These are phyloP conservation scores for Arthrobotrys conoides DNA, from an alignment of 2,329 filamentous ascomycete genomes.

Conservation along the genomic window DNA sequence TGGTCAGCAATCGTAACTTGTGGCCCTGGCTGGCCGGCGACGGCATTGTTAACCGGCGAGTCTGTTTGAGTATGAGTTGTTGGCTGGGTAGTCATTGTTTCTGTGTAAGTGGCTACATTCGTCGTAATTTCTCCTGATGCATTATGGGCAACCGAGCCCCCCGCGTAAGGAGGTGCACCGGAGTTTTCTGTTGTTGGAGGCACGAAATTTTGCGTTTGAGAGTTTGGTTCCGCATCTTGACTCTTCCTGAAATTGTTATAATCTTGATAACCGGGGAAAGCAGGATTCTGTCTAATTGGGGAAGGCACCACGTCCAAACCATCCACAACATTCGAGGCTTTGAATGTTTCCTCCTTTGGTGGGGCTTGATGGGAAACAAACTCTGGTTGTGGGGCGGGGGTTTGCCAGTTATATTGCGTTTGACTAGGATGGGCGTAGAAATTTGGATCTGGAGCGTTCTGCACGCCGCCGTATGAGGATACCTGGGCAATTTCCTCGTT, in stretches of 20 bases:
- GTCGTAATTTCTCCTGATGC: neutral
- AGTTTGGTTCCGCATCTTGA: neutral
- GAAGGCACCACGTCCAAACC: slow-evolving; percentile 18
- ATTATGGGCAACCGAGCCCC: neutral
- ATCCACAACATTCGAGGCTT: neutral
- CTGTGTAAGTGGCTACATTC: neutral
- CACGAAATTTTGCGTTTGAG: neutral
- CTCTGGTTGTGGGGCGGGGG: neutral
- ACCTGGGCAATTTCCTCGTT: neutral
- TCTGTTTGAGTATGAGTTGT: neutral
- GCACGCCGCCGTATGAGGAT: neutral
- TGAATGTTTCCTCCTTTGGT: neutral
- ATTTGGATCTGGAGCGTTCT: neutral
- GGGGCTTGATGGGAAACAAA: neutral
- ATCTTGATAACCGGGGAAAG: slow-evolving; percentile 37
- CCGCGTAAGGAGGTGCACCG: neutral
- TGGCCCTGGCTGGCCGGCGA: no score
- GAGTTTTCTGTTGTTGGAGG: neutral
- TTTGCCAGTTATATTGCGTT: neutral
- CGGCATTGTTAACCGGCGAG: neutral
- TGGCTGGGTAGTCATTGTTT: neutral
- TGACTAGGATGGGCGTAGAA: neutral
- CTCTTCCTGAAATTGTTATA: slow-evolving; percentile 39
- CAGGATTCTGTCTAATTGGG: slow-evolving; percentile 31
- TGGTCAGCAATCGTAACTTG: slow-evolving; percentile 46